Percentiles rank a stretch among this genome's conserved stretches.
Conservation (phyloP, 2,329 filamentous ascomycete genomes). For the Dothideomycetes sp. region DNA sequence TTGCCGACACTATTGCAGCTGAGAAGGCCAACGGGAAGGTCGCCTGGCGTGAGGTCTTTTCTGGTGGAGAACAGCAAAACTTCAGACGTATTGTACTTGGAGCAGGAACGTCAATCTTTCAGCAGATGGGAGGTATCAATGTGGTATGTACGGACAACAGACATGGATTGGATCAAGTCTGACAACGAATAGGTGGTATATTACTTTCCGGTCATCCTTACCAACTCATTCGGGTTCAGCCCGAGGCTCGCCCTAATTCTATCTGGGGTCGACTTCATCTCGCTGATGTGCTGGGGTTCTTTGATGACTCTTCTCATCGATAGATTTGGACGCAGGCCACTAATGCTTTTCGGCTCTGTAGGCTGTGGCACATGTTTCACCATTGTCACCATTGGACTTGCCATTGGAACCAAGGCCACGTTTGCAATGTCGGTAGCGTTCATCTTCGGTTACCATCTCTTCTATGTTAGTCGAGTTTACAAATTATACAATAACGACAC, state of each 20-base stretch:
- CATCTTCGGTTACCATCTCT: slow-evolving; percentile 12
- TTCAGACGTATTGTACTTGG: slow-evolving; percentile 18
- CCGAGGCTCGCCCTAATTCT: slow-evolving; percentile 10
- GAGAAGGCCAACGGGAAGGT: slow-evolving; percentile 11
- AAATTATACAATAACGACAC: neutral
- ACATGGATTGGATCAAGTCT: neutral
- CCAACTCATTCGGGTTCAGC: slow-evolving; percentile 11
- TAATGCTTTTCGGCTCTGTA: slow-evolving; percentile 10
- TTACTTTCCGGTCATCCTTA: slow-evolving; percentile 10
- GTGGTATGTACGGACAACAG: slow-evolving; percentile 1
- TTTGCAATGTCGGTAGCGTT: slow-evolving; percentile 11
- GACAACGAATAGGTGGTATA: slow-evolving; percentile 6
- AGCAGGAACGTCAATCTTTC: slow-evolving; percentile 7
- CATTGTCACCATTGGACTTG: slow-evolving; percentile 8
- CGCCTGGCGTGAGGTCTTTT: slow-evolving; percentile 10
- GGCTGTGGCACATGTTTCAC: slow-evolving; percentile 11
- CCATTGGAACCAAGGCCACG: slow-evolving; percentile 6
- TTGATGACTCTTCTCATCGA: slow-evolving; percentile 8
- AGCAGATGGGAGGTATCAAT: slow-evolving; percentile 10
- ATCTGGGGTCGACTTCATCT: slow-evolving; percentile 10
- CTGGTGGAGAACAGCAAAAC: slow-evolving; percentile 9
- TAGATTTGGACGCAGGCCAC: slow-evolving; percentile 8
- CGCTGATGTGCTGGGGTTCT: slow-evolving; percentile 11
- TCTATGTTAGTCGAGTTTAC: slow-evolving; percentile 12
- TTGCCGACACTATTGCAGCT: slow-evolving; percentile 10